These are phyloP conservation scores for Dryas alaskensis DNA, from an alignment of 306 rosid genomes.

Conservation along the genomic window DNA sequence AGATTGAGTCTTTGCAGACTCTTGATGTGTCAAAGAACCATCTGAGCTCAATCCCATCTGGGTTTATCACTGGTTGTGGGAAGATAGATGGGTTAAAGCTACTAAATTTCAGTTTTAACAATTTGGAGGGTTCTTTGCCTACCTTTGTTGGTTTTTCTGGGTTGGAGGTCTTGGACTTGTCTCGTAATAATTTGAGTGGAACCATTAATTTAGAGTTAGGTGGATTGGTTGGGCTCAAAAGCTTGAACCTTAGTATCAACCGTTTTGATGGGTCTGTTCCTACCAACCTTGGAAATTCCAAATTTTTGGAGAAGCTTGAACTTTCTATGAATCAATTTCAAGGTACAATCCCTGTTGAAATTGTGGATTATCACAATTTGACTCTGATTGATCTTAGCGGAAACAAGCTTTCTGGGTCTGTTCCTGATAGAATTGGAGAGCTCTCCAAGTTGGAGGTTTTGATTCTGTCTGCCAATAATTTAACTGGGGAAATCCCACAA, in stretches of 20 bases:
- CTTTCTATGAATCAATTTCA: constrained; percentile 37
- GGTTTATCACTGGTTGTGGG: constrained; percentile 56
- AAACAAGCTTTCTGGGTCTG: constrained; percentile 33
- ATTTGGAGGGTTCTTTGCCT: constrained; percentile 44
- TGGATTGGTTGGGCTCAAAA: constrained; percentile 45
- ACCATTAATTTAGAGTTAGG: constrained; percentile 36
- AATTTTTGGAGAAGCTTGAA: constrained; percentile 52
- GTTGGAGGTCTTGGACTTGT: constrained; percentile 62
- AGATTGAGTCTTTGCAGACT: constrained; percentile 50
- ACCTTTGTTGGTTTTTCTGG: constrained; percentile 48
- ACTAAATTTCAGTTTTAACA: constrained; percentile 56
- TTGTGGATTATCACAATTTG: constrained; percentile 42
- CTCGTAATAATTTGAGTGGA: constrained; percentile 37
- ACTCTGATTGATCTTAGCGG: constrained; percentile 40
- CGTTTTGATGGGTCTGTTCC: constrained; percentile 34
- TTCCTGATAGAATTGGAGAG: constrained; percentile 44
- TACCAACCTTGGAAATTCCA: constrained; percentile 44
- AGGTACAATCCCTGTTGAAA: constrained; percentile 45
- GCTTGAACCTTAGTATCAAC: constrained; percentile 50
- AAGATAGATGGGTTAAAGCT: constrained; percentile 34
- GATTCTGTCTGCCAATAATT: constrained; percentile 53
- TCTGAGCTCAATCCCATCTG: constrained; percentile 42
- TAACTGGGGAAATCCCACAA: constrained; percentile 49
- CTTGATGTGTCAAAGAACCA: constrained; percentile 53
- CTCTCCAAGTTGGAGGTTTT: constrained; percentile 56